Evolutionary conservation across 1,284 basidiomycete genomes (phyloP), one percentile per base, ranked within the genome.

Genomic region (Gymnopus androsaceus): DNA sequence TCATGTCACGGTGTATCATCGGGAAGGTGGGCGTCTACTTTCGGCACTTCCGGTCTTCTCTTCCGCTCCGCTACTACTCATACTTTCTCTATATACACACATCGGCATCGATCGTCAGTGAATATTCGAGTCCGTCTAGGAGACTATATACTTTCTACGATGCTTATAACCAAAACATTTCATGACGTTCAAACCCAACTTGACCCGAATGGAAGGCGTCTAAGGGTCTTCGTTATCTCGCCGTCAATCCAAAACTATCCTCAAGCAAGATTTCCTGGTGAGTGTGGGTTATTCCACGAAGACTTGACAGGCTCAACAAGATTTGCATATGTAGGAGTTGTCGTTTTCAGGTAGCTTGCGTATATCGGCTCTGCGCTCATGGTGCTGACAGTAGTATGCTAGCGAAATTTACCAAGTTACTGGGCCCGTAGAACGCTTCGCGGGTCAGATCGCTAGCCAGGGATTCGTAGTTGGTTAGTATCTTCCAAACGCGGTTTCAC

Each of bases 381-480:
- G 34, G 15, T 12, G 12, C 19, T 23, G 4, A 23, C 5, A 17
- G 6, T 45, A 34, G 11, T 17, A 7, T 44, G 4, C 3, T n/a
- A 91, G 90, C 67, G 90, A 92, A 69, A 92, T 92, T 56, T 92
- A 92, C 67, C 90, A 92, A 71, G 90, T 92, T 1, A 92, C 92
- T 25, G 90, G 90, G 0, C 90, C 91, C 36, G 91, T 94, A 12
- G 89, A 93, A 67, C 82, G 93, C 41, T 95, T 95, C 69, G 94
- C 93, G 0, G 85, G 91, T 21, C 90, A 94, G 73, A 95, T 97
- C 63, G 94, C 94, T 1, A 91, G 90, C 56, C 92, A 95, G 55
- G 94, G 90, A 57, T 92, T 82, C 64, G 80, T 92, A 52, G 87
- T 90, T 3, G 90, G 88, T 83, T 53, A 53, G 82, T 69, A 36